Evolutionary conservation across 768 basidiomycete genomes (phyloP), one percentile per base, ranked within the genome.

Genomic region (Suillus subluteus): DNA sequence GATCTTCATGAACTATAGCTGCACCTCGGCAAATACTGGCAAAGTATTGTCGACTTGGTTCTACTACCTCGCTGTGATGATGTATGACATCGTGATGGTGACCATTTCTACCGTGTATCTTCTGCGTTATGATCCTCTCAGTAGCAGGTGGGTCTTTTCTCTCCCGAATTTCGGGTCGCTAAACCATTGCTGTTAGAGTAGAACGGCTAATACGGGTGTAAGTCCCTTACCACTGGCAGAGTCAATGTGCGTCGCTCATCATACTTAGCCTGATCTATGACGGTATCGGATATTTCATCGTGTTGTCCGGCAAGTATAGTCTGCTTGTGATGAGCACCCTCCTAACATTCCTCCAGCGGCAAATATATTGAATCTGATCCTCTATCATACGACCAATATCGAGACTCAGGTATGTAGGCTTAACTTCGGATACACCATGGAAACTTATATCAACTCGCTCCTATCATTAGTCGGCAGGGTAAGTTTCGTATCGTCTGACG

Each of bases 211-310:
- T 78, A 43, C 68, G 69, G 61, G 74, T 78, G 77, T 77, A 70
- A 70, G 74, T 0, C n/a, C 15, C 41, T 18, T 26, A 50, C 44
- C 21, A 6, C 35, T 58, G 50, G 63, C 43, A 58, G 48, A 41
- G 56, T 35, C 70, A 1, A 78, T 44, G 12, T 38, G 50, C 18
- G 16, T 61, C 16, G 32, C 15, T 52, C 21, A 37, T 37, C 9
- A 68, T n/a, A 18, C 37, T 6, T 68, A 91, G 88, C 77, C 86
- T 91, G 85, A 77, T 91, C 6, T 87, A 86, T 63, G 88, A 91
- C 67, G 90, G 90, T 37, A 75, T 91, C 30, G 83, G 85, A 32
- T 91, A 89, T 72, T 86, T 90, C 65, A 69, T 88, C 40, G 79
- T 79, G 6, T 75, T 91, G 55, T 87, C 88, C 18, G 79, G 86